Evolutionary conservation across 495 filamentous ascomycete species (phyloP), one percentile per base, ranked within the genome.

Genomic region (Pseudoneurospora amorphoporcata): DNA sequence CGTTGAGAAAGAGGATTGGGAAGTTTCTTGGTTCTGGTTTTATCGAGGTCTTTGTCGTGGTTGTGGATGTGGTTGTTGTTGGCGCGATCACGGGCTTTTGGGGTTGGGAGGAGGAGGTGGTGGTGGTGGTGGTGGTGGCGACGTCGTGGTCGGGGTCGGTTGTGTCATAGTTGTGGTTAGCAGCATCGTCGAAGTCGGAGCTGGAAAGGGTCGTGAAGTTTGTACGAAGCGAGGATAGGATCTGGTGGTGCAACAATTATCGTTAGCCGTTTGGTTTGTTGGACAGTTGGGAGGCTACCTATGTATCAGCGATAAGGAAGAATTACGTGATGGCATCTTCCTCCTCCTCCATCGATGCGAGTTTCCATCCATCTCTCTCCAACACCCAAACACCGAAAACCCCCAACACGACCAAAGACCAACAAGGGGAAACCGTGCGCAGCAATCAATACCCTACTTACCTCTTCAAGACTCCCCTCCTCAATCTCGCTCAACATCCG

Each of bases 401-500:
- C 37, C 23, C 35, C 29, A 43, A 70, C 12, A 37, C 12, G 7
- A 39, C 3, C n/a, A 43, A 14, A 12, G n/a, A 73, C 6, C 10
- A 40, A n/a, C 4, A 29, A 69, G 19, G 1, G 58, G 37, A 39
- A 70, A 3, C 17, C 8, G 42, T 45, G 17, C 42, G 42, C 42
- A 40, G n/a, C 7, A n/a, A n/a, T n/a, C n/a, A n/a, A 45, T 9
- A 42, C 84, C 87, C 58, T 83, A 83, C 81, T 78, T 84, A 83
- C 81, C 80, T 84, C 79, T 14, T 82, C 81, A 42, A 82, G 71
- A 69, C 75, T 80, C 35, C 75, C 72, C 73, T 82, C 81, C 43
- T 83, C 81, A 61, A 84, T 76, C 75, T 82, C 82, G 39, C 71
- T 73, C 45, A 96, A 81, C 77, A 95, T 77, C 72, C 86, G 86